Evolutionary conservation across 495 filamentous ascomycete species (phyloP), one percentile per base, ranked within the genome.

Genomic region (Podospora pseudopauciseta): DNA sequence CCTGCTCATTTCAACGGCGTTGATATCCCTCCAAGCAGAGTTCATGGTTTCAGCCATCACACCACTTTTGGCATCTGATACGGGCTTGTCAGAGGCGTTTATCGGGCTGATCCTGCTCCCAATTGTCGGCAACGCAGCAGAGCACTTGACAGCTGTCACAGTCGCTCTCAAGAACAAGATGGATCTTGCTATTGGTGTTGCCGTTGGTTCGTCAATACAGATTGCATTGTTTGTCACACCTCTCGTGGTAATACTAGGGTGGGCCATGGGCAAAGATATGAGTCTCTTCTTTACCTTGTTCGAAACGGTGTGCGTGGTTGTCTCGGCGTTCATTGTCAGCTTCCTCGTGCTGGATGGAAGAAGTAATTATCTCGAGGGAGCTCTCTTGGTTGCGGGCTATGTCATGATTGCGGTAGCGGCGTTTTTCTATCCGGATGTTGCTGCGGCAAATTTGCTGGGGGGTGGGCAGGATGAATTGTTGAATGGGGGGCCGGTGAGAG

Each of bases 81-180:
- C 66, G 87, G 78, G 80, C 27, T 78, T 96, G 63, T 90, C 87
- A 70, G 86, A 94, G 74, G 87, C 90, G 7, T 96, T 97, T 72
- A 91, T 96, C 72, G 92, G 93, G 65, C 81, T 97, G 4, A 96
- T 97, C 75, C 89, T 96, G 70, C 79, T 96, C 2, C 93, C 93
- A 23, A 93, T 97, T 68, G 92, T 97, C 13, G 92, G 93, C 66
- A 97, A 97, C 71, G 93, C 93, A 0, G 93, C 93, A 0, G 93
- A 97, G 81, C 93, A 97, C 82, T 90, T 95, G 6, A 96, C 92
- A 1, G 92, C 93, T 1, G 91, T 97, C 53, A 91, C 88, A 28
- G 92, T 96, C 7, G 93, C 93, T 5, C 85, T 86, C 70, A 97
- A 96, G 83, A 96, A 97, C 80, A 97, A 97, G 82, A 96, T 97